phyloP scores from a whole-genome alignment of 768 basidiomycete genomes.

The Mycena vulgaris region DNA sequence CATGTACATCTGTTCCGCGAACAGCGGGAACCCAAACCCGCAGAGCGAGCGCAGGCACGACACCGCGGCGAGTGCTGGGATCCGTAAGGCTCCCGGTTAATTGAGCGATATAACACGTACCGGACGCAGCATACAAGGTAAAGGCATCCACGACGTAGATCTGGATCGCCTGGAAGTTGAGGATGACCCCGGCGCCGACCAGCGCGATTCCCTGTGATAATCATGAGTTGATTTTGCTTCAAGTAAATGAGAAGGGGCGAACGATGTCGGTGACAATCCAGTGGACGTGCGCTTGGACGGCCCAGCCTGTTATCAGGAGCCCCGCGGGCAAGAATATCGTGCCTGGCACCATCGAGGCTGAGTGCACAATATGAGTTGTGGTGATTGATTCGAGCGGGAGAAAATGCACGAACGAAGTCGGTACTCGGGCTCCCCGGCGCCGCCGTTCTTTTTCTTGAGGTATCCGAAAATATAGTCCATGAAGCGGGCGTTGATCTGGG shows the following conservation, averaged over 20 bases:
- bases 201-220: conserved; percentile 66
- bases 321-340: conserved; percentile 76
- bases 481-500: conserved; percentile 68
- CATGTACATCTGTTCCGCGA: conserved; percentile 78
- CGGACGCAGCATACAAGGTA: conserved; percentile 77
- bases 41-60: conserved; percentile 74
- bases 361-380: neutral
- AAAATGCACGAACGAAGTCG: conserved; percentile 57
- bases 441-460: conserved; percentile 60
- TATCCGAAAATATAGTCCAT: conserved; percentile 73
- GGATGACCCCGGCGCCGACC: conserved; percentile 71
- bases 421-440: conserved; percentile 66
- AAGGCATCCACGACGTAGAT: conserved; percentile 80
- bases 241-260: conserved; percentile 40
- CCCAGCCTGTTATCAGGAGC: conserved; percentile 80
- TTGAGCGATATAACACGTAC: conserved; percentile 47
- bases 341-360: conserved; percentile 74
- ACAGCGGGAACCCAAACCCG: conserved; percentile 86
- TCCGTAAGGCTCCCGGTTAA: too few species aligned
- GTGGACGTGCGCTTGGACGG: conserved; percentile 66
- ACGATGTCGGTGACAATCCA: conserved; percentile 85
- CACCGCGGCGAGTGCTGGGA: conserved; percentile 70
- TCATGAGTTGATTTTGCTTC: neutral
- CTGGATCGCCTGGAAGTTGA: conserved; percentile 69
- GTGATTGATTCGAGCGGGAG: neutral